These are phyloP conservation scores for Imleria badia DNA, from an alignment of 768 basidiomycete species.

Conservation along the genomic window DNA sequence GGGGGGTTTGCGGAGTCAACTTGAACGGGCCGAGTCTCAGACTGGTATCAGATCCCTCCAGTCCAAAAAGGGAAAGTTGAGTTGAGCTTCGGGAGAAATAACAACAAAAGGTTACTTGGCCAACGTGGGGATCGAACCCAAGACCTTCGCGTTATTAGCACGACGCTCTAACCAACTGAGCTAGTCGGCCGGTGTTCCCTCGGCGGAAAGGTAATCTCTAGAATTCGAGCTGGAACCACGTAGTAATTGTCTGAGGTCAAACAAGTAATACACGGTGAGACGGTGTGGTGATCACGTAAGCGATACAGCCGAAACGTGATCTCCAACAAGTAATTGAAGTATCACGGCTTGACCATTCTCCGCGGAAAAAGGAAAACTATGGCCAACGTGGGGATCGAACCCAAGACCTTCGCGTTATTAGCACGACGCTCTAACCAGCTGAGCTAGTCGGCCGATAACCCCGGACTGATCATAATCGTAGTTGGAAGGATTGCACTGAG, in stretches of 20 bases:
- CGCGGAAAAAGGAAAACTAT: constrained; percentile 17
- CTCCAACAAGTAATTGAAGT: no score
- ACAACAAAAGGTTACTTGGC: constrained; percentile 34
- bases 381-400: constrained; percentile 81
- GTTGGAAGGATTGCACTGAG: no score
- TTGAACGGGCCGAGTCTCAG: constrained; percentile 25
- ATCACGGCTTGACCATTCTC: no score
- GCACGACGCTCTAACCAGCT: constrained; percentile 32
- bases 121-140: constrained; percentile 81
- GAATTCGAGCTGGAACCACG: no score
- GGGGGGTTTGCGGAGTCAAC: constrained; percentile 5
- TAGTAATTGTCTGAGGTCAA: no score
- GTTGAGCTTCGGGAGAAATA: neutral
- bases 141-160: constrained; percentile 47
- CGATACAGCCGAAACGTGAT: no score
- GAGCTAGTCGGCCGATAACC: constrained; percentile 29
- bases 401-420: constrained; percentile 71
- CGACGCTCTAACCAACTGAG: constrained; percentile 37
- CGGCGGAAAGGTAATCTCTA: no score
- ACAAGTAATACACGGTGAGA: no score
- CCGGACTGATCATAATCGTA: no score
- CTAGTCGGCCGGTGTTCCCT: constrained; percentile 24
- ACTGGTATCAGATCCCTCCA: constrained; percentile 19
- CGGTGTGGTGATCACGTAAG: no score
- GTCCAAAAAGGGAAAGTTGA: constrained; percentile 11